A percentile compares a stretch with the other conserved stretches of the same genome.
These are phyloP conservation scores for Curvularia sp. DNA, from an alignment of 2,329 filamentous ascomycete genomes.

Conservation along the genomic window DNA sequence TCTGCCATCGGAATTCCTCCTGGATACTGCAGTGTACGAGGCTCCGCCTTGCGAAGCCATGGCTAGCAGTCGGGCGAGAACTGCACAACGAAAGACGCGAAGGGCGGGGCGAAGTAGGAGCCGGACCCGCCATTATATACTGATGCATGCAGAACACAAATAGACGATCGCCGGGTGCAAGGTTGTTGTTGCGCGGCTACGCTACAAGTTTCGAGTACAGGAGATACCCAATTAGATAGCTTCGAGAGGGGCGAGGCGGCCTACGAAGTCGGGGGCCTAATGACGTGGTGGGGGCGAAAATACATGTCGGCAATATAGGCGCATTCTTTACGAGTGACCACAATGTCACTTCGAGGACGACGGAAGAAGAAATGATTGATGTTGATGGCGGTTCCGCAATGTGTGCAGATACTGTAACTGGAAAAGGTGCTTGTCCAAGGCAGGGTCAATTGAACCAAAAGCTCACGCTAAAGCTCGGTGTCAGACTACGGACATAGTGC, in stretches of 20 bases:
- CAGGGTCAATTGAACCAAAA: conserved; percentile 74
- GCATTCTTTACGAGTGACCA: neutral
- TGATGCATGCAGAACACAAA: neutral
- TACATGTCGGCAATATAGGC: neutral
- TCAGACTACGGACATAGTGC: conserved; percentile 91
- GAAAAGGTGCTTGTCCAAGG: neutral
- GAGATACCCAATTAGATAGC: neutral
- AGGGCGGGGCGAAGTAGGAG: neutral
- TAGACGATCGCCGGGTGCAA: neutral
- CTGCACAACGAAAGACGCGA: neutral
- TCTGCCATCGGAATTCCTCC: neutral
- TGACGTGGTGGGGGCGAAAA: neutral
- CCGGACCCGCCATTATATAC: neutral
- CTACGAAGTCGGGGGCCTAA: neutral
- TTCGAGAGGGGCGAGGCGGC: neutral
- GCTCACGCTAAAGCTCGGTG: conserved; percentile 89
- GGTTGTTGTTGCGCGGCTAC: neutral
- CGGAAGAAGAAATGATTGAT: neutral
- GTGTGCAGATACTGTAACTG: neutral
- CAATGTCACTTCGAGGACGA: neutral
- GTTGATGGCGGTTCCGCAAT: neutral
- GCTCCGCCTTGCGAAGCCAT: neutral
- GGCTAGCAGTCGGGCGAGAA: neutral
- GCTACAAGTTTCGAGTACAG: neutral
- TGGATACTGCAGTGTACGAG: neutral